Percentiles rank a stretch among this genome's conserved stretches.
Evolutionary conservation across 1,284 basidiomycete species (phyloP).

Genomic region (Inonotus hispidus): DNA sequence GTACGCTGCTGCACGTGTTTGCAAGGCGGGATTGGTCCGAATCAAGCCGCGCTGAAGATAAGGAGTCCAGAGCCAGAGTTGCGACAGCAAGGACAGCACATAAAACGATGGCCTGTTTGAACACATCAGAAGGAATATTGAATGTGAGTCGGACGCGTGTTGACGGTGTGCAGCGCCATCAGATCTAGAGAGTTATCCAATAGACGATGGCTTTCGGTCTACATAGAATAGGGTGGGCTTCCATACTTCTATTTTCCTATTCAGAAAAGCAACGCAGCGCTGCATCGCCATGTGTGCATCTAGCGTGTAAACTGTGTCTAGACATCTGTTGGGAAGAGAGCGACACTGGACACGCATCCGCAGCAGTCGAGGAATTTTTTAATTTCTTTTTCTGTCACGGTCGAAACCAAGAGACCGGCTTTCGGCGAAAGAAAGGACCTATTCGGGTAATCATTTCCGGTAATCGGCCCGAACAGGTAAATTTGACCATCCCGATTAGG

Average conservation of each 20-base stretch:
- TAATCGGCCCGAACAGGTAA: background rate
- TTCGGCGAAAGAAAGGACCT: background rate
- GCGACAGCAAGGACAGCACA: too few relatives aligned
- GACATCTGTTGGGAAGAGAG: background rate
- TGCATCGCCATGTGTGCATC: background rate
- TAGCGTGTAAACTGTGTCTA: background rate
- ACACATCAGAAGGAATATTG: background rate
- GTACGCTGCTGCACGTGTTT: too few relatives aligned
- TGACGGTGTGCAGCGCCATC: background rate
- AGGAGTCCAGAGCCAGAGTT: too few relatives aligned
- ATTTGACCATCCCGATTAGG: background rate
- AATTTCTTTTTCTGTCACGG: background rate
- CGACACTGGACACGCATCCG: background rate
- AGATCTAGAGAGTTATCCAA: background rate
- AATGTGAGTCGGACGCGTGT: background rate
- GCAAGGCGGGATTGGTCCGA: too few relatives aligned
- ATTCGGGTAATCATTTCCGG: too few relatives aligned
- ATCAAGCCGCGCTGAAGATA: too few relatives aligned
- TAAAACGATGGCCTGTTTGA: background rate
- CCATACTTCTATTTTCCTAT: background rate
- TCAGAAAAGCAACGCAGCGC: background rate
- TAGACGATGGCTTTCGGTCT: constrained; percentile 2
- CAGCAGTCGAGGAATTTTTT: background rate
- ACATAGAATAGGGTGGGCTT: constrained; percentile 2
- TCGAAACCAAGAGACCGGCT: background rate